phyloP scores from a whole-genome alignment of 805 yeast species.

The Schwanniomyces occidentalis region DNA sequence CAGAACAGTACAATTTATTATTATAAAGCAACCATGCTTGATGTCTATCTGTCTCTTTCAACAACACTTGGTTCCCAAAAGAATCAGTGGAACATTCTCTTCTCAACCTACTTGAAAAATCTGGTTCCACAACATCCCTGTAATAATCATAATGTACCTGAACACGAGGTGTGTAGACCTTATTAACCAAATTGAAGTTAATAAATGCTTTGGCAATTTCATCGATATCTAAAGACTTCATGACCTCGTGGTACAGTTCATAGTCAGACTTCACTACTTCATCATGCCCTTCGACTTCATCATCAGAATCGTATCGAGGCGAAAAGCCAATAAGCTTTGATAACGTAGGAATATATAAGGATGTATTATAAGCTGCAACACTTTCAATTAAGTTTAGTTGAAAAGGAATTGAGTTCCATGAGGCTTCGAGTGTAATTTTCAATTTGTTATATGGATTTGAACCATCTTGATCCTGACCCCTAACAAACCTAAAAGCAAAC shows the following conservation, averaged over 20 bases:
- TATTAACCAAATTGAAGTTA: slow-evolving; percentile 46
- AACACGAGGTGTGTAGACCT: slow-evolving; percentile 59
- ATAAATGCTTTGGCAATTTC: slow-evolving; percentile 23
- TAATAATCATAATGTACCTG: slow-evolving; percentile 63
- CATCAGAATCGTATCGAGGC: slow-evolving; percentile 13
- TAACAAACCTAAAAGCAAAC: no score
- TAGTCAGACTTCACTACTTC: slow-evolving; percentile 6
- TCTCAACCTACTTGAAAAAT: slow-evolving; percentile 15
- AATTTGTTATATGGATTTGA: background rate
- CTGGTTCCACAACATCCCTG: slow-evolving; percentile 29
- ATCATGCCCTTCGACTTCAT: slow-evolving; percentile 12
- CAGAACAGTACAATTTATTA: slow-evolving; percentile 57
- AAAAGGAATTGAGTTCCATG: slow-evolving; percentile 44
- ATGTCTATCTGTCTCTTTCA: slow-evolving; percentile 17
- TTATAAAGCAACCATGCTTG: slow-evolving; percentile 55
- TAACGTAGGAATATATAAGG: slow-evolving; percentile 35
- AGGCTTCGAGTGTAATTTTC: slow-evolving; percentile 21
- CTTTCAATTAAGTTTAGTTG: slow-evolving; percentile 45
- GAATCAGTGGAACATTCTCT: slow-evolving; percentile 28
- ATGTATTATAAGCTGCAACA: slow-evolving; percentile 31
- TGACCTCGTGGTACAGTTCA: slow-evolving; percentile 7
- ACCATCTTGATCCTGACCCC: background rate
- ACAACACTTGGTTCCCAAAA: slow-evolving; percentile 28
- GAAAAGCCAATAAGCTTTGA: slow-evolving; percentile 13
- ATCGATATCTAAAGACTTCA: slow-evolving; percentile 9